phyloP scores from a whole-genome alignment of 352 stramenopile species.

The Plasmopara halstedii region DNA sequence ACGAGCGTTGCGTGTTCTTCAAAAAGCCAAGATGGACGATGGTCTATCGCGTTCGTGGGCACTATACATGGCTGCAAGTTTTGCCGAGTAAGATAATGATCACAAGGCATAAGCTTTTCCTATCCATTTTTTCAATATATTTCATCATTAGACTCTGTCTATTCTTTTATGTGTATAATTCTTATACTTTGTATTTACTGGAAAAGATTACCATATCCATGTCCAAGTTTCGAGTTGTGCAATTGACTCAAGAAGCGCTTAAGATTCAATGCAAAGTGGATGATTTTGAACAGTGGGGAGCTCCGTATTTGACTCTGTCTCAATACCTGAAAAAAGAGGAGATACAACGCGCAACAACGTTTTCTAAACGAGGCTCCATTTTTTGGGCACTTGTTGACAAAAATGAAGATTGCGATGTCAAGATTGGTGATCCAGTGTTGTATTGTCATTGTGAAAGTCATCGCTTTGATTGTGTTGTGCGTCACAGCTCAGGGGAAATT shows the following conservation, averaged over 20 bases:
- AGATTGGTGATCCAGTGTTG: constrained; percentile 15
- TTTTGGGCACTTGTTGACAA: constrained; percentile 62
- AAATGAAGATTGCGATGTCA: constrained; percentile 10
- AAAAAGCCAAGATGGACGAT: constrained; percentile 45
- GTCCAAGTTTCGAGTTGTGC: constrained; percentile 42
- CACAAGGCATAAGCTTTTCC: not conserved
- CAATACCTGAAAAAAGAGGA: constrained; percentile 43
- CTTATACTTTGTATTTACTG: not conserved
- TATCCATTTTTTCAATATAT: no score
- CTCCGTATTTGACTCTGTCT: constrained; percentile 21
- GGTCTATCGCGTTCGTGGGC: constrained; percentile 56
- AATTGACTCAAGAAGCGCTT: constrained; percentile 41
- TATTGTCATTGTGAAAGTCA: constrained; percentile 57
- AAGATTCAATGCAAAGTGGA: constrained; percentile 48
- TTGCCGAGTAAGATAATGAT: not conserved
- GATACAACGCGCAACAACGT: constrained; percentile 31
- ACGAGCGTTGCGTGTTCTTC: constrained; percentile 33
- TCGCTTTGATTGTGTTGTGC: constrained; percentile 40
- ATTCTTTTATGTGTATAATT: no score
- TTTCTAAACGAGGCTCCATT: constrained; percentile 45
- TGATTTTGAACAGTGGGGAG: constrained; percentile 43
- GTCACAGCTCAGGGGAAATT: constrained; percentile 24
- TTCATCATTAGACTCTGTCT: no score
- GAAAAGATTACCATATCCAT: not conserved
- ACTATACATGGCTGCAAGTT: constrained; percentile 47